phyloP scores from a whole-genome alignment of 257 asterid species.

The Salvia rosmarinus region DNA sequence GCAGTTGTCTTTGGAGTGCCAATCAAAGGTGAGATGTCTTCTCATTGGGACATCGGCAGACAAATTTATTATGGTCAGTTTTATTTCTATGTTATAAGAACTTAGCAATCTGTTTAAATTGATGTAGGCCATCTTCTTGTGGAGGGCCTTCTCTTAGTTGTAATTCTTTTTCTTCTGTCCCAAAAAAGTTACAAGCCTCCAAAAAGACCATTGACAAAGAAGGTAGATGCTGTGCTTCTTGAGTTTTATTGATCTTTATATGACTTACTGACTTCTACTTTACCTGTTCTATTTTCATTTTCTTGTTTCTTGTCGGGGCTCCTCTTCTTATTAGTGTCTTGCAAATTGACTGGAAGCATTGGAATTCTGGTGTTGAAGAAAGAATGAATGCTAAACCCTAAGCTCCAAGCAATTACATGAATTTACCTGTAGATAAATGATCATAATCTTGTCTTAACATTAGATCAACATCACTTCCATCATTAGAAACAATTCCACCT shows the following conservation, averaged over 20 bases:
- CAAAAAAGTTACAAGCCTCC: constrained; percentile 98
- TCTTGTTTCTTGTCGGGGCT: neutral
- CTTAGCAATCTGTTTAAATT: constrained; percentile 24
- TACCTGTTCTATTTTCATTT: neutral
- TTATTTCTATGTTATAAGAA: neutral
- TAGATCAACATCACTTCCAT: neutral
- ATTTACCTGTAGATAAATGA: neutral
- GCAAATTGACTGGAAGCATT: constrained; percentile 4
- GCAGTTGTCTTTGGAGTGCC: constrained; percentile 92
- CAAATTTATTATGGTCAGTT: neutral
- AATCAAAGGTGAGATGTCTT: constrained; percentile 63
- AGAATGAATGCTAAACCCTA: neutral
- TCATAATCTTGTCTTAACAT: constrained; percentile 7
- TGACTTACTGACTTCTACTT: constrained; percentile 19
- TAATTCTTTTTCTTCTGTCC: constrained; percentile 76
- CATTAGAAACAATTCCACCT: neutral
- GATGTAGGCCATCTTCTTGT: constrained; percentile 86
- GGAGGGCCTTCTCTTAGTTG: constrained; percentile 90
- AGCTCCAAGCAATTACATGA: constrained; percentile 6
- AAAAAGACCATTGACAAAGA: constrained; percentile 85
- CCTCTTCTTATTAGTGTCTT: constrained; percentile 10
- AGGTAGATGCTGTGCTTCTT: constrained; percentile 49
- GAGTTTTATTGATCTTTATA: constrained; percentile 9
- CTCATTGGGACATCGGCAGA: constrained; percentile 8
- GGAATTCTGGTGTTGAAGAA: neutral